Percentiles rank a stretch among this genome's conserved stretches.
Evolutionary conservation across 345 rosid genomes (phyloP).

Genomic region (Linum trigynum): DNA sequence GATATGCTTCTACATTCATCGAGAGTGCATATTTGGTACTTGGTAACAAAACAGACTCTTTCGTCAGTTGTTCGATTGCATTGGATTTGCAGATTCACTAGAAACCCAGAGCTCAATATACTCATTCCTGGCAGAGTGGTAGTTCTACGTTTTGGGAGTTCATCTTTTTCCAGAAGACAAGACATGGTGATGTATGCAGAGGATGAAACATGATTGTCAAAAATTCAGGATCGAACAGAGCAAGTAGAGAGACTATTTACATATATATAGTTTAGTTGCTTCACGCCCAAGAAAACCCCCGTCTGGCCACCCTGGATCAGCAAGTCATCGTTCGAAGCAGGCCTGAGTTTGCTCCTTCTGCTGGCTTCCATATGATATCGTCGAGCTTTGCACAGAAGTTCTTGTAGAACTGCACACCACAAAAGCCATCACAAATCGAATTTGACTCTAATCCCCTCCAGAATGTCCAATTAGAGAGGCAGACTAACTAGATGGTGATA

Average conservation of each 20-base stretch:
- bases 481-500: not conserved
- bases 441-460: too few species aligned
- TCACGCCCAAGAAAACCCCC: slow-evolving; percentile 15
- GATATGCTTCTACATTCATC: too few species aligned
- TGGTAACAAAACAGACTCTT: too few species aligned
- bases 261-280: slow-evolving; percentile 12
- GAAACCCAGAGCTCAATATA: too few species aligned
- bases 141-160: not conserved
- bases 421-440: not conserved
- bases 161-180: not conserved
- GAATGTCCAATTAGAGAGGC: too few species aligned
- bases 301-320: slow-evolving; percentile 22
- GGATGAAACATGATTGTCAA: not conserved
- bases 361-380: slow-evolving; percentile 68
- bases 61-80: too few species aligned
- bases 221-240: not conserved
- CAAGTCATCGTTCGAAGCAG: slow-evolving; percentile 37
- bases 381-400: slow-evolving; percentile 59
- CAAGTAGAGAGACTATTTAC: not conserved
- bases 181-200: not conserved
- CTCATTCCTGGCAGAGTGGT: not conserved
- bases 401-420: slow-evolving; percentile 64
- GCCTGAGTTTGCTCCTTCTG: slow-evolving; percentile 33
- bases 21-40: too few species aligned
- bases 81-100: too few species aligned